Base-by-base conservation (phyloP, 768 basidiomycete genomes). In the Lactarius hatsudake region DNA sequence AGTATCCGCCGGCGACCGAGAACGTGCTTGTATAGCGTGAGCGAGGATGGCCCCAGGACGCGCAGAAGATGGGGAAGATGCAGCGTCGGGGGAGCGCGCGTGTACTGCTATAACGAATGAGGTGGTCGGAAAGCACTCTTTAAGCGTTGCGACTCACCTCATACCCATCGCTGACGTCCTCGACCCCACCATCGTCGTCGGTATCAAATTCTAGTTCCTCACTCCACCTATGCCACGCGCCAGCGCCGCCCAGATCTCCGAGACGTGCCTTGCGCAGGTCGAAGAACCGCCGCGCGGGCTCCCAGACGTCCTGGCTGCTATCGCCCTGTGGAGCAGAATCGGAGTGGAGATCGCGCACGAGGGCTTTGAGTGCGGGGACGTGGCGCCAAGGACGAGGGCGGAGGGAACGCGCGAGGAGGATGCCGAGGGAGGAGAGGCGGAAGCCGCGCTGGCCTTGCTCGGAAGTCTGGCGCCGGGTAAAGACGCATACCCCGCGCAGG, bases 11-110 rank as follows among this genome's bases (percentile, higher is more conserved):
- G 85, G 7, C 92, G 83, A 0, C 87, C 87, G 5, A 94, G 80
- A 18, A 91, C 84, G 71, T 93, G 86, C 72, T 93, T 93, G 78
- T 91, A 91, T 2, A 94, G 76, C 0, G 90, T 93, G 42, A 94
- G 77, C 0, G 86, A 84, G 1, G 91, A 90, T 0, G 91, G 90
- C 0, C 93, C 93, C 30, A 94, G 80, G 61, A 93, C 86, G 34
- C 87, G 86, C 34, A 94, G 77, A 26, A 94, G 78, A 66, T 91
- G 89, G 0, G 92, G 83, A 48, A 94, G 84, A 69, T 91, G 90
- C 2, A 89, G 76, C 5, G 87, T 86, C 6, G 90, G 91, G 68
- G 82, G 82, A 20, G 75, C 43, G 48, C 71, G 64, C 28, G 73
- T 69, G 70, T 77, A 23, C 10, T 56, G 40, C 58, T 62, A 20